A percentile compares a stretch with the other conserved stretches of the same genome.
Conservation (phyloP, 176 grass and related monocot genomes). For the Avena insularis region DNA sequence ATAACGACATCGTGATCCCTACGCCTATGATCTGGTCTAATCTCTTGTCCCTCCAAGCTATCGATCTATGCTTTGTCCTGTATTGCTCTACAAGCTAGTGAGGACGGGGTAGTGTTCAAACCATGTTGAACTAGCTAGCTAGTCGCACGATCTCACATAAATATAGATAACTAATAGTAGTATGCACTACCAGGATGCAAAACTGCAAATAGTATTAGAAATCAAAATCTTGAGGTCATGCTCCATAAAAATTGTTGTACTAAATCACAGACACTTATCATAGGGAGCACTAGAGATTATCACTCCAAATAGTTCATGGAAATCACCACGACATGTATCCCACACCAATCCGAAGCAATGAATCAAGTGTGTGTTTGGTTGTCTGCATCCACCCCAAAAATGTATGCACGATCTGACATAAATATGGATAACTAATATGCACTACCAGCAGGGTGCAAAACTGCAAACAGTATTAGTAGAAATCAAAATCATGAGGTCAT, state of each 20-base stretch:
- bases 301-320: too few relatives aligned
- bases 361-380: too few relatives aligned
- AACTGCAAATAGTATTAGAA: background rate
- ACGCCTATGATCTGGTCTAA: background rate
- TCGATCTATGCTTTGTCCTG: background rate
- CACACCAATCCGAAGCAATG: too few relatives aligned
- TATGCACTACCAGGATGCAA: background rate
- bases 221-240: conserved; percentile 14
- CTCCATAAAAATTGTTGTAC: too few relatives aligned
- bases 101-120: background rate
- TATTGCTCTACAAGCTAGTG: background rate
- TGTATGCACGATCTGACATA: too few relatives aligned
- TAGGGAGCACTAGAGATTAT: too few relatives aligned
- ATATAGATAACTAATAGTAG: background rate
- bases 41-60: conserved; percentile 1
- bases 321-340: too few relatives aligned
- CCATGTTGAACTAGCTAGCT: background rate
- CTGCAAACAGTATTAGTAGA: background rate
- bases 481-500: conserved; percentile 5
- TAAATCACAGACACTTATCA: too few relatives aligned
- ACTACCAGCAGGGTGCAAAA: background rate
- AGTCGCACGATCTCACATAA: background rate
- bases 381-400: too few relatives aligned
- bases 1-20: conserved; percentile 10
- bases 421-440: too few relatives aligned